These are phyloP conservation scores for Pythium plurisporium DNA, from an alignment of 352 stramenopile species.

Conservation along the genomic window DNA sequence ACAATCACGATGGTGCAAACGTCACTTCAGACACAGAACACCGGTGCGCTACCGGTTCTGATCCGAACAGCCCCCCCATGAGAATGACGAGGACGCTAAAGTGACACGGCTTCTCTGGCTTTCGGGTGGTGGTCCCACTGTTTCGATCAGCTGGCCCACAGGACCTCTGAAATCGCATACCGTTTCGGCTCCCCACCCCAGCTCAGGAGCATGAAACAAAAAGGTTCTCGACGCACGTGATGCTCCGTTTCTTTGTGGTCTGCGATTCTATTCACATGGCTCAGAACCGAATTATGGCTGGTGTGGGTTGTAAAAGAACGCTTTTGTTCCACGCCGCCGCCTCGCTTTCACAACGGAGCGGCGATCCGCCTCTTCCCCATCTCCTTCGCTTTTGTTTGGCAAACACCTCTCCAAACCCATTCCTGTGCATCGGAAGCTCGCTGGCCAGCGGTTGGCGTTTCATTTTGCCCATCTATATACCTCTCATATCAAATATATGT, in stretches of 20 bases:
- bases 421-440: too few relatives aligned
- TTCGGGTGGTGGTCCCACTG: slow-evolving; percentile 16
- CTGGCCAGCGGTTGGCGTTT: too few relatives aligned
- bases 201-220: not conserved
- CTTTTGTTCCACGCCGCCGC: not conserved
- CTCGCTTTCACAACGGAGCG: too few relatives aligned
- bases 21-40: slow-evolving; percentile 21
- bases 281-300: not conserved
- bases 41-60: slow-evolving; percentile 7
- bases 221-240: not conserved
- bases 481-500: slow-evolving; percentile 19
- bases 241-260: not conserved
- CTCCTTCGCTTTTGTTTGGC: too few relatives aligned
- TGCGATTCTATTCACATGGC: not conserved
- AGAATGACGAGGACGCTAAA: not conserved
- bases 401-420: too few relatives aligned
- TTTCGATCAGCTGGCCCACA: slow-evolving; percentile 3
- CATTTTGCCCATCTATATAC: not conserved
- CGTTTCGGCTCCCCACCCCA: not conserved
- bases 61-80: not conserved
- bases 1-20: slow-evolving; percentile 18
- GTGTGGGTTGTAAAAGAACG: not conserved
- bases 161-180: slow-evolving; percentile 9
- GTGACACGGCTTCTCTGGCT: slow-evolving; percentile 16
- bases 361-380: too few relatives aligned